These are phyloP conservation scores for Fusarium stilboides DNA, from an alignment of 2,329 filamentous ascomycete species.

Conservation along the genomic window DNA sequence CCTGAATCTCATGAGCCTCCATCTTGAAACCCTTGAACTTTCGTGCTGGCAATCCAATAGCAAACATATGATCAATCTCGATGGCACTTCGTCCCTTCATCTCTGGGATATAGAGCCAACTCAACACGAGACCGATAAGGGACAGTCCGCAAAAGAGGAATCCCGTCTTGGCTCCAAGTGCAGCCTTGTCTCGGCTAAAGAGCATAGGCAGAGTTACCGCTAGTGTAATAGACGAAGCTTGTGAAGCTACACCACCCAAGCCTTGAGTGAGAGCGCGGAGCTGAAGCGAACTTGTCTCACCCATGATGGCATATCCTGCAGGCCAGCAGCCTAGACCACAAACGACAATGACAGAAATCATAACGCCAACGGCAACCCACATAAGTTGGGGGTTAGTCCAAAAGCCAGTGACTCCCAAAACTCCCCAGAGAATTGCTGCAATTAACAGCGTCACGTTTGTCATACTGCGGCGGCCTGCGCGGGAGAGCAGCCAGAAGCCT, in stretches of 20 bases:
- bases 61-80: conserved; percentile 48
- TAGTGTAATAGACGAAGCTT: conserved; percentile 54
- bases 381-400: conserved; percentile 10
- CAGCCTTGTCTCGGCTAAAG: conserved; percentile 51
- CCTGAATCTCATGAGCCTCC: conserved; percentile 21
- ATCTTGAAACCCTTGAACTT: conserved; percentile 31
- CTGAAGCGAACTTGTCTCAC: conserved; percentile 48
- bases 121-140: conserved; percentile 20
- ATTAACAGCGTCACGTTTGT: conserved; percentile 54
- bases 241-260: conserved; percentile 58
- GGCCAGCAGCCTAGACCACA: conserved; percentile 61
- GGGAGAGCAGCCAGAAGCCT: conserved; percentile 61
- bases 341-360: conserved; percentile 59
- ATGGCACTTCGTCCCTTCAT: conserved; percentile 44
- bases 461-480: conserved; percentile 59
- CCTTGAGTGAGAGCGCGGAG: conserved; percentile 53
- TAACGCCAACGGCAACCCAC: conserved; percentile 48
- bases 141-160: conserved; percentile 58
- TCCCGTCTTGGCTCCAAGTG: conserved; percentile 58
- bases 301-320: conserved; percentile 57
- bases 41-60: conserved; percentile 27
- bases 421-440: conserved; percentile 58
- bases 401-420: conserved; percentile 54
- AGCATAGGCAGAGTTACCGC: conserved; percentile 49
- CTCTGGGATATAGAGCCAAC: conserved; percentile 48